These are phyloP conservation scores for Boletellus emodensis DNA, from an alignment of 768 basidiomycete genomes.

Conservation along the genomic window DNA sequence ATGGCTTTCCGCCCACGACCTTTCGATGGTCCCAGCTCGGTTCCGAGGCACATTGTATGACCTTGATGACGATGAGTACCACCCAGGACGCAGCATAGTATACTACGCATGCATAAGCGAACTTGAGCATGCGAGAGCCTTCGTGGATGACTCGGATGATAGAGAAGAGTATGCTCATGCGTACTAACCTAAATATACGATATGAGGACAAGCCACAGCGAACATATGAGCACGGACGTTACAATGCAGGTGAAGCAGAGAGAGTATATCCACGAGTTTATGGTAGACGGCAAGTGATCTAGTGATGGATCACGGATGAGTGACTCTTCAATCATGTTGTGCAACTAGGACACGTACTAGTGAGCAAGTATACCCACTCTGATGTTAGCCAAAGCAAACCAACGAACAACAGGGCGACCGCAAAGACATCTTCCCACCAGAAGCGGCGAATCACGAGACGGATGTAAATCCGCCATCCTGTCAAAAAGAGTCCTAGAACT, in stretches of 20 bases:
- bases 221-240: background rate
- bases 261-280: constrained; percentile 9
- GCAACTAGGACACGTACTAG: constrained; percentile 1
- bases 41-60: constrained; percentile 7
- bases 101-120: constrained; percentile 7
- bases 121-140: constrained; percentile 1
- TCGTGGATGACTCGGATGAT: constrained; percentile 15
- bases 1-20: constrained; percentile 3
- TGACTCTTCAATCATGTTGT: background rate
- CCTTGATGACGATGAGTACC: constrained; percentile 5
- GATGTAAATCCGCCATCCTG: constrained; percentile 17
- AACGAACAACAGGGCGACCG: constrained; percentile 6
- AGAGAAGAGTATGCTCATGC: constrained; percentile 19
- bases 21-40: constrained; percentile 6
- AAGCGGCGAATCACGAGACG: constrained; percentile 15
- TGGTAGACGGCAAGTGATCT: constrained; percentile 8
- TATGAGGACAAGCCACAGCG: background rate
- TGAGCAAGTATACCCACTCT: constrained; percentile 7
- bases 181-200: constrained; percentile 7
- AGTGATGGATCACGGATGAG: background rate
- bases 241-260: constrained; percentile 9
- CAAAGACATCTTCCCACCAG: constrained; percentile 22
- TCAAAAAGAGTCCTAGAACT: constrained; percentile 12
- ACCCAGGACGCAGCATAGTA: constrained; percentile 7
- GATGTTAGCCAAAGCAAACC: constrained; percentile 10